Percentiles rank a stretch among this genome's conserved stretches.
Conservation (phyloP, 495 filamentous ascomycete genomes). For the Neurospora sp. region DNA sequence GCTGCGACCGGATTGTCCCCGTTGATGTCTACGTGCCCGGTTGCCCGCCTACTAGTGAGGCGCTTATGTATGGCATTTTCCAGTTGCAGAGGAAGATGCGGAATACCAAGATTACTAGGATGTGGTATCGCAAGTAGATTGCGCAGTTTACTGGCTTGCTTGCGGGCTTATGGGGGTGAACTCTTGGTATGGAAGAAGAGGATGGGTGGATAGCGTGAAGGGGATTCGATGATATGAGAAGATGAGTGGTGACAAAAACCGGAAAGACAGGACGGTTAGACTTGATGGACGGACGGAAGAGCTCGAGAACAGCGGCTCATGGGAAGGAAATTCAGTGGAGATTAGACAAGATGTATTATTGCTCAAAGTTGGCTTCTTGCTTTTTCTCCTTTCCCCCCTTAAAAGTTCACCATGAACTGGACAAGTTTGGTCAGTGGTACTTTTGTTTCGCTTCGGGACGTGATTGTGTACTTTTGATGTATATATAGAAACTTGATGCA, state of each 20-base stretch:
- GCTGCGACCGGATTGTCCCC: slow-evolving; percentile 82
- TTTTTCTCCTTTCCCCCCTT: not conserved
- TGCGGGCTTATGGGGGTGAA: not conserved
- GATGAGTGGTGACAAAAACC: not conserved
- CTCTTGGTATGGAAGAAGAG: not conserved
- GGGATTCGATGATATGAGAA: not conserved
- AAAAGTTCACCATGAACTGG: not conserved
- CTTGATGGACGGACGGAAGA: not conserved
- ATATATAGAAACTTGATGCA: not conserved
- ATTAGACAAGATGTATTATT: not conserved
- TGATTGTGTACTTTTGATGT: not conserved
- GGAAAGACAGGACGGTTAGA: not conserved
- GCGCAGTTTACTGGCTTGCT: not conserved
- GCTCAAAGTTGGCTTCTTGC: not conserved
- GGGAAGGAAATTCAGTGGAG: not conserved
- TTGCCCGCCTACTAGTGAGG: slow-evolving; percentile 82
- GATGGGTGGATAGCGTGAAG: not conserved
- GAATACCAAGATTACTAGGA: slow-evolving; percentile 60
- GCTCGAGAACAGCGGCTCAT: not conserved
- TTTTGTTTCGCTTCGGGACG: not conserved
- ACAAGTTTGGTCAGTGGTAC: not conserved
- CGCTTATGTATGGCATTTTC: slow-evolving; percentile 80
- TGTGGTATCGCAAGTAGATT: slow-evolving; percentile 41
- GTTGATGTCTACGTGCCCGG: slow-evolving; percentile 91
- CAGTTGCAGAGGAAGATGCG: slow-evolving; percentile 83